phyloP scores from a whole-genome alignment of 2,329 filamentous ascomycete genomes.

The Fusarium sp. region DNA sequence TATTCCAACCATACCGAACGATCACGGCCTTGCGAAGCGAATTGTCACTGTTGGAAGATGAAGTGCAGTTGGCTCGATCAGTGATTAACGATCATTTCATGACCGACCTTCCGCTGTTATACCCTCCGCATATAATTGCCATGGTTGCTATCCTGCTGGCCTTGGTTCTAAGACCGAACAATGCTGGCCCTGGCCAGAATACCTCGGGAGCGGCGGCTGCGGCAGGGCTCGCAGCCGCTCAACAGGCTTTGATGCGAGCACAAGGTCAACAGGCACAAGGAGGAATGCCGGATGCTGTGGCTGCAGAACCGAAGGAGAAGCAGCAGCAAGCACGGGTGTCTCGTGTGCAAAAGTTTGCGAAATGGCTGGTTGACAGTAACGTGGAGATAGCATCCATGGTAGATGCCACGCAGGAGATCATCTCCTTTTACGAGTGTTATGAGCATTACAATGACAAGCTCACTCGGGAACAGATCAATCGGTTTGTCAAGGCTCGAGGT shows the following conservation, averaged over 20 bases:
- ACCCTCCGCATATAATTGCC: slow-evolving; percentile 89
- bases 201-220: slow-evolving; percentile 52
- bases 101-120: slow-evolving; percentile 88
- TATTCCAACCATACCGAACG: slow-evolving; percentile 91
- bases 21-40: slow-evolving; percentile 78
- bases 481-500: slow-evolving; percentile 70
- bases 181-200: slow-evolving; percentile 49
- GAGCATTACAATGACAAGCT: slow-evolving; percentile 73
- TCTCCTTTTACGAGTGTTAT: slow-evolving; percentile 84
- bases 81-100: slow-evolving; percentile 94
- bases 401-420: slow-evolving; percentile 90
- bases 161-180: slow-evolving; percentile 79
- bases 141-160: slow-evolving; percentile 87
- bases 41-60: slow-evolving; percentile 81
- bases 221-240: slow-evolving; percentile 63
- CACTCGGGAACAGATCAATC: slow-evolving; percentile 69
- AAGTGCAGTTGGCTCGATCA: slow-evolving; percentile 80
- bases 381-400: slow-evolving; percentile 88
- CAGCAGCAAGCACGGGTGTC: slow-evolving; percentile 69
- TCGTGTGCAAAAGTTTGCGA: slow-evolving; percentile 75
- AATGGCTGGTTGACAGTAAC: slow-evolving; percentile 87
- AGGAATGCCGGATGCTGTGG: slow-evolving; percentile 30
- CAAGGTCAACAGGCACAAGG: slow-evolving; percentile 53
- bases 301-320: slow-evolving; percentile 59
- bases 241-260: slow-evolving; percentile 63